Base-by-base conservation (phyloP, 495 filamentous ascomycete genomes). In the Aspergillus sclerotiicarbonarius region DNA sequence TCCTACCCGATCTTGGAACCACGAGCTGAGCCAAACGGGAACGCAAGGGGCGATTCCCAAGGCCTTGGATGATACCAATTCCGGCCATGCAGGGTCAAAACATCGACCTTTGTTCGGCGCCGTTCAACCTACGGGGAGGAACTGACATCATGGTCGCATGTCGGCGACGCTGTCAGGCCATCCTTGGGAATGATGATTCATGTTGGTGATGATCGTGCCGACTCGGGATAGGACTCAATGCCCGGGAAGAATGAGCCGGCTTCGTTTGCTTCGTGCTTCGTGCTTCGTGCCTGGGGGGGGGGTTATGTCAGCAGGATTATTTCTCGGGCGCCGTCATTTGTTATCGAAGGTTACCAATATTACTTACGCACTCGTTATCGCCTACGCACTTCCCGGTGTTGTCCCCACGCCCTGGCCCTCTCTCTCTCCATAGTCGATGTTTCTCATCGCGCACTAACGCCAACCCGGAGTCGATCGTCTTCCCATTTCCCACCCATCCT, bases 31-130 rank as follows among this genome's bases (percentile, higher is more conserved):
- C 56, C 16, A 59, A 61, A 55, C 35, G 47, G 56, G 52, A 60
- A 62, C 51, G 59, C 64, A 63, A 67, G 59, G 64, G 59, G 60
- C 37, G 21, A 21, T 37, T 20, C 19, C 19, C 44, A 50, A 49
- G 52, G 53, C 39, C 52, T 53, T 54, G 44, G 48, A 41, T 59
- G 53, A 55, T 53, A 46, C 61, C 57, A 39, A 29, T 60, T 62
- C 51, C 59, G 54, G 54, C 46, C 47, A 58, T 55, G 53, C 61
- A 67, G 61, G 60, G 56, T 52, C 53, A 62, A 61, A 62, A 63
- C 18, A 58, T 41, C 37, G 37, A 41, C 62, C 65, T 69, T 69
- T 67, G 65, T 71, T 50, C 21, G 12, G 19, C n/a, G n/a, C n/a
- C 7, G 12, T 41, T 41, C 37, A 44, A 39, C 31, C 20, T 6